Percentiles rank a stretch among this genome's conserved stretches.
These are phyloP conservation scores for Globisporangium radiosum DNA, from an alignment of 352 stramenopile species.

Conservation along the genomic window DNA sequence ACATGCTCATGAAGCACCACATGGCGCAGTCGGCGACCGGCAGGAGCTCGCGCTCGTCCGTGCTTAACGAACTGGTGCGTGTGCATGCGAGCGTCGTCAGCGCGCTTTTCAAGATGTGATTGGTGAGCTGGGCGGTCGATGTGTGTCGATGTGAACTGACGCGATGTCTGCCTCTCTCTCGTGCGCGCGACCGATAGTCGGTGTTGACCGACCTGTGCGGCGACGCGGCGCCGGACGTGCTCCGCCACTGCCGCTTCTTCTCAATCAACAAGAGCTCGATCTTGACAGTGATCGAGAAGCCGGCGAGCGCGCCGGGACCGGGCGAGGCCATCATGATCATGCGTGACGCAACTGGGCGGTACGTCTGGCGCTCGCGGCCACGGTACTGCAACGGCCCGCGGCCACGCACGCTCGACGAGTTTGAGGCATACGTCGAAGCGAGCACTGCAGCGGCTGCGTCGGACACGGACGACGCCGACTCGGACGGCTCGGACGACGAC, in stretches of 20 bases:
- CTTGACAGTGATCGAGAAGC: constrained; percentile 77
- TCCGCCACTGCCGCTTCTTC: constrained; percentile 71
- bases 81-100: too few species aligned
- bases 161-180: background rate
- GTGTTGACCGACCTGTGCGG: constrained; percentile 54
- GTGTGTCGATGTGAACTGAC: background rate
- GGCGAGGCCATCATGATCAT: constrained; percentile 73
- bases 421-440: constrained; percentile 31
- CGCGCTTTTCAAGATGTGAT: background rate
- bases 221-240: constrained; percentile 28
- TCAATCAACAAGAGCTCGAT: constrained; percentile 76
- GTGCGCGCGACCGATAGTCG: constrained; percentile 20
- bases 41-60: constrained; percentile 34
- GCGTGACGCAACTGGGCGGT: constrained; percentile 67
- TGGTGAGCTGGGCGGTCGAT: background rate
- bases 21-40: constrained; percentile 48
- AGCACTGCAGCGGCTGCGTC: constrained; percentile 17
- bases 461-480: constrained; percentile 17
- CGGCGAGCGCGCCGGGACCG: constrained; percentile 24
- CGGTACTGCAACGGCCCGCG: constrained; percentile 51
- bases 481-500: constrained; percentile 15
- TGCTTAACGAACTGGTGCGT: constrained; percentile 58
- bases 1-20: constrained; percentile 87
- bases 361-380: constrained; percentile 74
- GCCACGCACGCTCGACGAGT: constrained; percentile 49